Base-by-base conservation (phyloP, 2,329 filamentous ascomycete genomes). In the Ascocoryne sarcoides region DNA sequence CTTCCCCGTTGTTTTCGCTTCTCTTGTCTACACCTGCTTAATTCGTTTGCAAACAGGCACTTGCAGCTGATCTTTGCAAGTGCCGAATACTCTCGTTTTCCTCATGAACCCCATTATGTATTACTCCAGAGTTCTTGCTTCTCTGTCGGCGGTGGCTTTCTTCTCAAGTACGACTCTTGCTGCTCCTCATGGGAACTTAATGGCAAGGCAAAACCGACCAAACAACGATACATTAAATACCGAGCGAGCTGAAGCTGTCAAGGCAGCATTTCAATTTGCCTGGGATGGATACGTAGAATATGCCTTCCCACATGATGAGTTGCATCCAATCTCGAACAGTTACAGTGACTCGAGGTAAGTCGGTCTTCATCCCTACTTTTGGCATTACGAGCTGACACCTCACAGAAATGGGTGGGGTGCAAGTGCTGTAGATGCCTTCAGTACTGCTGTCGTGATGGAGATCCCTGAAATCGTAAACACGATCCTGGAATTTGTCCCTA, bases 381-480 rank as follows among this genome's bases (percentile, higher is more conserved):
- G 12, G 23, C 12, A 26, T 7, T 7, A 7, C 12, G 21, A 39
- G 38, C 47, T 51, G 45, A 51, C 37, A 23, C 19, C 7, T 21
- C 23, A 30, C 43, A 89, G 84, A 46, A 89, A 89, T 55, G 81
- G 77, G 39, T 94, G 87, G 87, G 87, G 86, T 17, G 84, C 85
- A 20, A 88, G 80, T 31, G 84, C 85, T 1, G 73, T 92, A 10
- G 87, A 94, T 59, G 83, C 84, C 2, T 67, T 94, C 34, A 82
- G 76, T 44, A 93, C 87, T 0, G 86, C 86, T 5, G 67, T 89
- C 36, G 62, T 94, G 17, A 90, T 93, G 83, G 70, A 73, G 29
- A 71, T 85, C 32, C 64, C 68, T 19, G 67, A 79, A 12, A 76
- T 84, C 17, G 78, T 92, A 10, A 65, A 79, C 31, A 67, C 78